Evolutionary conservation across 495 filamentous ascomycete genomes (phyloP).

Genomic region (Penicillium lividum): DNA sequence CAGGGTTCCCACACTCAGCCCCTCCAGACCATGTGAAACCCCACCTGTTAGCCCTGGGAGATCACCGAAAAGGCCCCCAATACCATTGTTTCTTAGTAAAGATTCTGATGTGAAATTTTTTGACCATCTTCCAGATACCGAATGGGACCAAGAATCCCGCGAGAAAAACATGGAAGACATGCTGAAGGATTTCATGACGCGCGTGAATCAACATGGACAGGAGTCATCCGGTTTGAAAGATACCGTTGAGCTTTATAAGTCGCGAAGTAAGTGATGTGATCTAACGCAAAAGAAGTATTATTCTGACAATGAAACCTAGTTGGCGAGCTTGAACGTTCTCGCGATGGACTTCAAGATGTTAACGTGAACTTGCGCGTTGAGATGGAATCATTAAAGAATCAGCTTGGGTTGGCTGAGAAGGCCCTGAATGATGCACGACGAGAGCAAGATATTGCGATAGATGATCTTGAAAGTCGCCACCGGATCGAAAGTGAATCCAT

Average conservation of each 20-base stretch:
- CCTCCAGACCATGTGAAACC: conserved; percentile 7
- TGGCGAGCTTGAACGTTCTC: conserved; percentile 62
- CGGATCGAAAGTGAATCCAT: conserved; percentile 48
- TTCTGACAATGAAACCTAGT: conserved; percentile 48
- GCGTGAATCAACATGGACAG: conserved; percentile 60
- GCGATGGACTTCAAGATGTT: conserved; percentile 54
- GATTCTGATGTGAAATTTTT: conserved; percentile 61
- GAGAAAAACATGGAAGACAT: conserved; percentile 67
- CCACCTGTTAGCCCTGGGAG: conserved; percentile 7
- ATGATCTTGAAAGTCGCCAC: conserved; percentile 55
- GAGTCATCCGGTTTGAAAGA: conserved; percentile 68
- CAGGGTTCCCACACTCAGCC: conserved; percentile 9
- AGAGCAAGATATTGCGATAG: conserved; percentile 57
- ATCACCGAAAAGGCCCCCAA: conserved; percentile 28
- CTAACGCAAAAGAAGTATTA: neutral
- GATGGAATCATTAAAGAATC: conserved; percentile 55
- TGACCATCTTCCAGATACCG: conserved; percentile 50
- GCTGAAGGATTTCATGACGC: conserved; percentile 58
- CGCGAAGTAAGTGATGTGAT: conserved; percentile 58
- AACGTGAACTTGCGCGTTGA: conserved; percentile 60
- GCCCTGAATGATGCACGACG: conserved; percentile 52
- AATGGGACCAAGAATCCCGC: conserved; percentile 69
- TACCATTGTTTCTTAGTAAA: conserved; percentile 63
- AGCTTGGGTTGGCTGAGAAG: conserved; percentile 42
- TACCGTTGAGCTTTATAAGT: conserved; percentile 67